Percentiles rank a stretch among this genome's conserved stretches.
These are phyloP conservation scores for Argentina anserina DNA, from an alignment of 306 rosid species.

Conservation along the genomic window DNA sequence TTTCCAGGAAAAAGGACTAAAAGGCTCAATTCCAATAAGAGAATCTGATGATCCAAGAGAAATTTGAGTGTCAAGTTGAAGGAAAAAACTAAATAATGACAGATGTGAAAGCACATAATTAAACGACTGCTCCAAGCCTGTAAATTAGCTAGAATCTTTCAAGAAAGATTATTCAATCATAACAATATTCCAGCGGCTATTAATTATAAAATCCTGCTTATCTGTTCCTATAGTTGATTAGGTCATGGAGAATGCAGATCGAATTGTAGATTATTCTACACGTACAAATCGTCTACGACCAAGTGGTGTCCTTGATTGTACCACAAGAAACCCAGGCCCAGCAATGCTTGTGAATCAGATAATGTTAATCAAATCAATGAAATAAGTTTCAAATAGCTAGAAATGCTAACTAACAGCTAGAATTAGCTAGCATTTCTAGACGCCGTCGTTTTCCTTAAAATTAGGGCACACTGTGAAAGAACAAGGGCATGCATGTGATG, in stretches of 20 bases:
- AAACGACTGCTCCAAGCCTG: too few relatives aligned
- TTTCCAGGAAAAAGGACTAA: too few relatives aligned
- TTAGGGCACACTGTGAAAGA: neutral
- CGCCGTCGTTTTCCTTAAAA: neutral
- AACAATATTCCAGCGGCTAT: neutral
- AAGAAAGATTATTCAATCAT: constrained; percentile 21
- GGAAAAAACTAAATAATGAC: too few relatives aligned
- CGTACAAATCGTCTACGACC: neutral
- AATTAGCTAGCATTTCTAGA: neutral
- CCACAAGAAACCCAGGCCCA: constrained; percentile 7
- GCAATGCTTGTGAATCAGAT: neutral
- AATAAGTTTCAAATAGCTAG: too few relatives aligned
- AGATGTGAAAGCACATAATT: too few relatives aligned
- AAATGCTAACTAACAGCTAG: too few relatives aligned
- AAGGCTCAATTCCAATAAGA: too few relatives aligned
- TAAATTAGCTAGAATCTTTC: too few relatives aligned
- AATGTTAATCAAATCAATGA: too few relatives aligned
- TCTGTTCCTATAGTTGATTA: neutral
- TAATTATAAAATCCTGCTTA: neutral
- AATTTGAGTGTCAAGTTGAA: too few relatives aligned
- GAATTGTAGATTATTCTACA: neutral
- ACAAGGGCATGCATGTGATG: neutral
- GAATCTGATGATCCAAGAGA: too few relatives aligned
- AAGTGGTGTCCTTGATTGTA: neutral
- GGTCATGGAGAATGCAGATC: neutral